These are phyloP conservation scores for Trichomonas tenax DNA, from an alignment of 208 protist genomes.

Conservation along the genomic window DNA sequence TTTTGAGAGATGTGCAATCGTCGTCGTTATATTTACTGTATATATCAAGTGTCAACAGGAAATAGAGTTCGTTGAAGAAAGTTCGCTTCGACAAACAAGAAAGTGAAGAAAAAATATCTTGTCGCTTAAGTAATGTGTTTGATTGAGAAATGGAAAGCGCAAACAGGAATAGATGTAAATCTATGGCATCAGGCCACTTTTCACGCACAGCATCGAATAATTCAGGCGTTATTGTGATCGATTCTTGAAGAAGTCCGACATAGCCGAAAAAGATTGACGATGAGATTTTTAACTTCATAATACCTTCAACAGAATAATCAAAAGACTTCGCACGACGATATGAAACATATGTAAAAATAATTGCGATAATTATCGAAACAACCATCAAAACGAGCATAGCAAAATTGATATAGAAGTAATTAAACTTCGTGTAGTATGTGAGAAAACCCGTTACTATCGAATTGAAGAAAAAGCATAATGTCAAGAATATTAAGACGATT, in stretches of 20 bases:
- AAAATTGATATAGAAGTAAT: not conserved
- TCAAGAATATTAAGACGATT: not conserved
- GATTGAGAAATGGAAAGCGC: not conserved
- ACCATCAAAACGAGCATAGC: not conserved
- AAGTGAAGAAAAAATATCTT: not conserved
- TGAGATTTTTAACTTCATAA: not conserved
- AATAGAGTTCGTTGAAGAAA: not conserved
- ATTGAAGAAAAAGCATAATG: not conserved
- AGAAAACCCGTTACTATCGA: not conserved
- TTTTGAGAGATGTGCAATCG: not conserved
- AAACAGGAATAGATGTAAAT: not conserved
- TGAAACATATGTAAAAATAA: not conserved
- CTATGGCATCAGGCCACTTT: not conserved
- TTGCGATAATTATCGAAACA: not conserved
- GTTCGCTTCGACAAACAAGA: not conserved
- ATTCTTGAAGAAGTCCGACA: not conserved
- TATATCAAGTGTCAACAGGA: not conserved
- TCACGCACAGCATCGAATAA: not conserved
- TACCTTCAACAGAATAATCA: not conserved
- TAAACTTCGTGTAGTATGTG: not conserved
- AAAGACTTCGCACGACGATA: not conserved
- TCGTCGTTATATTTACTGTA: not conserved
- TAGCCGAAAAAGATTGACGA: not conserved
- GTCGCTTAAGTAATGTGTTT: not conserved
- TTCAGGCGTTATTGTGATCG: not conserved